Percentiles rank a stretch among this genome's conserved stretches.
These are phyloP conservation scores for Knoxia roxburghii DNA, from an alignment of 257 asterid genomes.

Conservation along the genomic window DNA sequence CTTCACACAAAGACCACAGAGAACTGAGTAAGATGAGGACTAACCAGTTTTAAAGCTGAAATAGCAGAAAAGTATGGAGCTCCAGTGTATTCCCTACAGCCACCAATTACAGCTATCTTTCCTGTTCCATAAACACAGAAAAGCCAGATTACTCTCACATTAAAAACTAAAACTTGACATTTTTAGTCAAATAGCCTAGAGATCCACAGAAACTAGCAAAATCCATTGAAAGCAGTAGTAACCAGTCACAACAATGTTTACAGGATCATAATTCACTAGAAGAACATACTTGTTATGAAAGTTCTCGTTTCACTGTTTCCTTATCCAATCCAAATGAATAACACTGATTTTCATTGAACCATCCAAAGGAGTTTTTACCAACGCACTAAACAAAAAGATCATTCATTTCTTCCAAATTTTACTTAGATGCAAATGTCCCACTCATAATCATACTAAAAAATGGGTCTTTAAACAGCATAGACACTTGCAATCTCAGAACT, in stretches of 20 bases:
- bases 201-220: slow-evolving; percentile 1
- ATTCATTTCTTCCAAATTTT: background rate
- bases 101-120: slow-evolving; percentile 93
- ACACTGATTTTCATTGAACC: background rate
- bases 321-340: background rate
- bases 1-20: background rate
- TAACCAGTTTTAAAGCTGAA: slow-evolving; percentile 90
- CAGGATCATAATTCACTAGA: background rate
- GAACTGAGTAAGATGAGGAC: slow-evolving; percentile 25
- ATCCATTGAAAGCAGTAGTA: too few relatives aligned
- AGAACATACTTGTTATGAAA: background rate
- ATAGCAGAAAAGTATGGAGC: slow-evolving; percentile 97
- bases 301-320: background rate
- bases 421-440: background rate
- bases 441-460: background rate
- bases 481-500: background rate
- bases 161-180: background rate
- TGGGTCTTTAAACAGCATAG: background rate
- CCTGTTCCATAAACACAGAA: slow-evolving; percentile 45
- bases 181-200: background rate
- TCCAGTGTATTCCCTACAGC: slow-evolving; percentile 98
- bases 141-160: background rate
- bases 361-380: background rate
- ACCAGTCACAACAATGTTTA: background rate
- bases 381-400: background rate